phyloP scores from a whole-genome alignment of 257 asterid genomes.

The Coffea canephora region DNA sequence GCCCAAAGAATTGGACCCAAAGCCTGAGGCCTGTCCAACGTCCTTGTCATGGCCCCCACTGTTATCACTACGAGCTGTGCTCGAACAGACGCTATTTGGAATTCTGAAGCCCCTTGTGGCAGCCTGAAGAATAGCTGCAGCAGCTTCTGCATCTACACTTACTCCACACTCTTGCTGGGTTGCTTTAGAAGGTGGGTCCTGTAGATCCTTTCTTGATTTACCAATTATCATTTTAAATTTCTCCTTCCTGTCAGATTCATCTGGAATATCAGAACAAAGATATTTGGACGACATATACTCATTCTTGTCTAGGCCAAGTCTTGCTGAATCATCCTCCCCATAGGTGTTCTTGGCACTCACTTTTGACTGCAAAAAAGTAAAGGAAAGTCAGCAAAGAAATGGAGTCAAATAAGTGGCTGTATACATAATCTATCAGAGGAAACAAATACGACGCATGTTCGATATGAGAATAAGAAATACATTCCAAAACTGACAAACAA shows the following conservation, averaged over 20 bases:
- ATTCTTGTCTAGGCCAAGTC: slow-evolving; percentile 37
- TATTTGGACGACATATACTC: slow-evolving; percentile 22
- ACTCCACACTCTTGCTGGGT: slow-evolving; percentile 46
- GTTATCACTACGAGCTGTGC: slow-evolving; percentile 26
- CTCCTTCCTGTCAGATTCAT: slow-evolving; percentile 73
- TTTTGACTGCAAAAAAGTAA: slow-evolving; percentile 56
- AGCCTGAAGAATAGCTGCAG: slow-evolving; percentile 90
- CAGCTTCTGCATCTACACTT: slow-evolving; percentile 69
- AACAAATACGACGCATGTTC: neutral
- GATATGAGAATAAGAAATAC: neutral
- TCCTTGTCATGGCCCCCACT: slow-evolving; percentile 29
- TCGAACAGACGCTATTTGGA: slow-evolving; percentile 42
- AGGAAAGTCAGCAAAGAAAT: slow-evolving; percentile 1
- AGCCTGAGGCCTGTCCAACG: slow-evolving; percentile 27
- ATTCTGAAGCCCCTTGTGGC: slow-evolving; percentile 73
- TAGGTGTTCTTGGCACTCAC: slow-evolving; percentile 38
- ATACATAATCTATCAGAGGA: neutral
- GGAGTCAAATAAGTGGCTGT: slow-evolving; percentile 3
- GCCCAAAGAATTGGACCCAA: slow-evolving; percentile 8
- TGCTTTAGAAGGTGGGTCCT: slow-evolving; percentile 43
- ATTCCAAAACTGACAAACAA: neutral
- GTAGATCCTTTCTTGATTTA: slow-evolving; percentile 68
- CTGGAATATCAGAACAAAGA: slow-evolving; percentile 44
- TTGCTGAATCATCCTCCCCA: slow-evolving; percentile 42
- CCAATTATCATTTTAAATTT: slow-evolving; percentile 88